A percentile compares a stretch with the other conserved stretches of the same genome.
Conservation (phyloP, 805 yeast species). For the Myxozyma lipomycoides region DNA sequence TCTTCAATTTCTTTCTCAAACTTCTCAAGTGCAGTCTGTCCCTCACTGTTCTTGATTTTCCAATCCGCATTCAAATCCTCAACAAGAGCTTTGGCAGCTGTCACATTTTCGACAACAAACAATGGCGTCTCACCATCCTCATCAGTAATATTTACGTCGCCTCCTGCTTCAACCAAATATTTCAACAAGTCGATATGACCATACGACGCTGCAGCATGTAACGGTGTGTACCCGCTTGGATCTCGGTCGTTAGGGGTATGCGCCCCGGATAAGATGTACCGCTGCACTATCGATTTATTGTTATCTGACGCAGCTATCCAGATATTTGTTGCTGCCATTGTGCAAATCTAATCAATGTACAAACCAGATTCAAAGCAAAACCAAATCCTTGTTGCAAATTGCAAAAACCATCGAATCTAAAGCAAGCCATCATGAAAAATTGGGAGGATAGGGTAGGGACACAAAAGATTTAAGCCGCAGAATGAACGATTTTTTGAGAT, state of each 20-base stretch:
- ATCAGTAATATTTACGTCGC: conserved; percentile 79
- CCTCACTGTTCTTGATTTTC: conserved; percentile 63
- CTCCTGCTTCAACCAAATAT: conserved; percentile 56
- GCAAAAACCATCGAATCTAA: no score
- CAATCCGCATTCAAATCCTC: conserved; percentile 67
- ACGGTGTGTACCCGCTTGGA: conserved; percentile 91
- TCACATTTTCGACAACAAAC: conserved; percentile 77
- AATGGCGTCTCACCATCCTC: conserved; percentile 92
- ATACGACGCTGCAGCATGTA: conserved; percentile 96
- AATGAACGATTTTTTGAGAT: no score
- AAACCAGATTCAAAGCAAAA: no score
- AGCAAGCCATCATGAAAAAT: no score
- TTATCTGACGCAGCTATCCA: conserved; percentile 97
- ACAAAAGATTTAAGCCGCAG: no score
- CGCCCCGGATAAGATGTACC: conserved; percentile 48
- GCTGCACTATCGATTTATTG: conserved; percentile 54
- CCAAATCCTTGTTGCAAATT: no score
- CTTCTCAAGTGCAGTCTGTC: conserved; percentile 47
- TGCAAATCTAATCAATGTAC: no score
- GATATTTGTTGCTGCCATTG: conserved; percentile 46
- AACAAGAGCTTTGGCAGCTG: conserved; percentile 61
- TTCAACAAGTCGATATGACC: conserved; percentile 68
- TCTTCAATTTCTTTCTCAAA: conserved; percentile 53
- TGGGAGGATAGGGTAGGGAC: no score
- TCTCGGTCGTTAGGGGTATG: conserved; percentile 71